Base-by-base conservation (phyloP, 2,329 filamentous ascomycete species). In the Microsporum canis region DNA sequence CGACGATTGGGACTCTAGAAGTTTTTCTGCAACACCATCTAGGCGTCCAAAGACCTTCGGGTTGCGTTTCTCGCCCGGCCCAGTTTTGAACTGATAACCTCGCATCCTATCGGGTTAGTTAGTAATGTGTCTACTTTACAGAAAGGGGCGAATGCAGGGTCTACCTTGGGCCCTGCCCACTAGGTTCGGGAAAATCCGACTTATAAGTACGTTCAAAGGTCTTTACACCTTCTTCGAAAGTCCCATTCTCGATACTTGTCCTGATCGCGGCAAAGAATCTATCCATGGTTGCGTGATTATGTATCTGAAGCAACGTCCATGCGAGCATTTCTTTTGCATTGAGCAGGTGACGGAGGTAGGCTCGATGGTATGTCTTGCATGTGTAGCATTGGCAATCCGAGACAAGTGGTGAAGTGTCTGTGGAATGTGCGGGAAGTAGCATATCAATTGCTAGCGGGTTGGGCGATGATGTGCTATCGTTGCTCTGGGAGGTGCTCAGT, bases 311-410 rank as follows among this genome's bases (percentile, higher is more conserved):
- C 5, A 99, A 80, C 0, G 87, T 88, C 94, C 94, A 99, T 29
- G 88, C 92, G 3, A 96, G 84, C 94, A 99, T 97, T 74, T 99
- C 94, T 70, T 91, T 95, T 0, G 94, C 91, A 55, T 84, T 81
- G 4, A 99, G 82, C 0, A 97, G 80, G 72, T 99, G 94, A 65
- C 91, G 87, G 39, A 99, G 70, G 73, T 89, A 99, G 0, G 94
- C 92, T 57, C 87, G 80, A 73, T 96, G 90, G 72, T 97, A 92
- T 17, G 82, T 82, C 1, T 79, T 83, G 78, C 94, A 99, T 27
- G 90, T 79, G 72, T 95, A 92, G 79, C 94, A 99, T 58, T 75
- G 67, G 72, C 94, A 99, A 14, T 74, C 80, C 4, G 79, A 68
- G 0, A 74, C 70, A 2, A 96, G 76, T 0, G 92, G 86, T 0